These are phyloP conservation scores for Ogataea trehalophila DNA, from an alignment of 805 yeast species.

Conservation along the genomic window DNA sequence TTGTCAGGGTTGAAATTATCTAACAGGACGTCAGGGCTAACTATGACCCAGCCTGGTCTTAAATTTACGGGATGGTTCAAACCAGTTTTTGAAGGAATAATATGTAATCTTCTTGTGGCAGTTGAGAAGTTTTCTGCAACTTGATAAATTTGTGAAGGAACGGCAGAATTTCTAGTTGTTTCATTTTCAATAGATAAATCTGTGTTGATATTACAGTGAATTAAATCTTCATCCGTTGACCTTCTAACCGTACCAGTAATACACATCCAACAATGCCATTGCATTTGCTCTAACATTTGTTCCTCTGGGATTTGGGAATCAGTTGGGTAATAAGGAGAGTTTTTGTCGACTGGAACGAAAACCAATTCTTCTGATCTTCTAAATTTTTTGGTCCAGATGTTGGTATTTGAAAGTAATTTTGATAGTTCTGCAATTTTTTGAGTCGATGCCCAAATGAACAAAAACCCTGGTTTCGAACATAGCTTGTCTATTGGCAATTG, in stretches of 20 bases:
- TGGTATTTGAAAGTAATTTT: constrained; percentile 36
- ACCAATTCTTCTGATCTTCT: constrained; percentile 88
- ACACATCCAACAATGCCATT: constrained; percentile 99
- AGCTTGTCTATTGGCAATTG: constrained; percentile 68
- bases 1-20: constrained; percentile 56
- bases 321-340: constrained; percentile 63
- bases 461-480: constrained; percentile 79
- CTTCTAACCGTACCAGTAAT: constrained; percentile 91
- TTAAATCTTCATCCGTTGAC: constrained; percentile 74
- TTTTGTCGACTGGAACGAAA: constrained; percentile 64
- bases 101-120: constrained; percentile 77
- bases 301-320: constrained; percentile 41
- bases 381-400: constrained; percentile 53
- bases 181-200: constrained; percentile 70
- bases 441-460: constrained; percentile 85
- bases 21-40: constrained; percentile 77
- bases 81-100: constrained; percentile 72
- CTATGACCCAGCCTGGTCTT: constrained; percentile 87
- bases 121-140: constrained; percentile 87
- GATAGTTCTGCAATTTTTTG: constrained; percentile 62
- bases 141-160: constrained; percentile 72
- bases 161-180: constrained; percentile 38
- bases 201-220: constrained; percentile 90
- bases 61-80: constrained; percentile 54
- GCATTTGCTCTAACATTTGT: constrained; percentile 59